A percentile compares a stretch with the other conserved stretches of the same genome.
Evolutionary conservation across 176 grass and related monocot genomes (phyloP).

Genomic region (Areca catechu): DNA sequence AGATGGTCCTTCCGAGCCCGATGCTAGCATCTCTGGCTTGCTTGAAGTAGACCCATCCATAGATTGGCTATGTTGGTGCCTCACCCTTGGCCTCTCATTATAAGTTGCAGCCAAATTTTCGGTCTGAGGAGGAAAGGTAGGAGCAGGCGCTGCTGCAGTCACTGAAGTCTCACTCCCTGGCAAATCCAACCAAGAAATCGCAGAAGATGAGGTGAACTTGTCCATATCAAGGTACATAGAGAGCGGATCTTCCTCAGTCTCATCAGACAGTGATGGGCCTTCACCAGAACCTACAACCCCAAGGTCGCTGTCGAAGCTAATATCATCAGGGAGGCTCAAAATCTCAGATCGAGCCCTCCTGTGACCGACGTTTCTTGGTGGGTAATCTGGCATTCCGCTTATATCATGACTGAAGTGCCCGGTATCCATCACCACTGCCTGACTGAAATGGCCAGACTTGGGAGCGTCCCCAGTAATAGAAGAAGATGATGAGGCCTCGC

Average conservation of each 20-base stretch:
- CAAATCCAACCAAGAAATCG: neutral
- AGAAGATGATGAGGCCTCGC: too few species aligned
- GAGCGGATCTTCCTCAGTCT: conserved; percentile 23
- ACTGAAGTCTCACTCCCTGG: neutral
- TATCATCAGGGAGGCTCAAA: conserved; percentile 57
- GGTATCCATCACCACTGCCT: too few species aligned
- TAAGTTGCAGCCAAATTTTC: conserved; percentile 11
- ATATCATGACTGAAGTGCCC: conserved; percentile 18
- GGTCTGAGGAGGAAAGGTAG: conserved; percentile 24
- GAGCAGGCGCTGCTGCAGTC: conserved; percentile 21
- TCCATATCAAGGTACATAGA: conserved; percentile 15
- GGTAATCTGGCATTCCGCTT: conserved; percentile 36
- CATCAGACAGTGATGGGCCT: conserved; percentile 6
- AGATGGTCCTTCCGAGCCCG: conserved; percentile 18
- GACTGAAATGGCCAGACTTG: too few species aligned
- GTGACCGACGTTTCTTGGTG: conserved; percentile 38
- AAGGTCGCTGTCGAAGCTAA: conserved; percentile 46
- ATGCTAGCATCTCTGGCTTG: conserved; percentile 12
- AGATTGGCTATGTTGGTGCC: conserved; percentile 72
- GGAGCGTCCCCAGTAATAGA: too few species aligned
- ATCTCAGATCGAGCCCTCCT: conserved; percentile 71
- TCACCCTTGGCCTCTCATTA: conserved; percentile 19
- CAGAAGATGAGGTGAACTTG: conserved; percentile 12
- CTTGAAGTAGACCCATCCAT: conserved; percentile 54
- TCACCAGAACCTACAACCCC: conserved; percentile 40